A percentile compares a stretch with the other conserved stretches of the same genome.
phyloP scores from a whole-genome alignment of 1,284 basidiomycete species.

The Hemileia vastatrix region DNA sequence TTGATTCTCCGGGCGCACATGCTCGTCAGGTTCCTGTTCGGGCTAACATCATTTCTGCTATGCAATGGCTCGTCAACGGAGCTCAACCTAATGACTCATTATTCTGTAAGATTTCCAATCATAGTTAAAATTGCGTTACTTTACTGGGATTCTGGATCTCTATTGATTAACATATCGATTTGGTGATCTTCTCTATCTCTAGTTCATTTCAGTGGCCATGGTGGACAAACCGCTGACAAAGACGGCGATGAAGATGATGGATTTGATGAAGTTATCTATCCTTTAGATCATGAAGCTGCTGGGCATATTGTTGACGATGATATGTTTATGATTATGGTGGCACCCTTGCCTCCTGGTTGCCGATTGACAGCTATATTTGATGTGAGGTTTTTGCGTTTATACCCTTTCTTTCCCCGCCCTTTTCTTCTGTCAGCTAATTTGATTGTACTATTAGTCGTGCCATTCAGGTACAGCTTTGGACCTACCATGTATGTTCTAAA shows the following conservation, averaged over 20 bases:
- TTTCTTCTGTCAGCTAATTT: neutral
- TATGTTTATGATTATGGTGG: conserved; percentile 42
- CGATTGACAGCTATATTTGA: conserved; percentile 81
- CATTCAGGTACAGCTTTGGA: conserved; percentile 49
- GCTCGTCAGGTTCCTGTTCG: conserved; percentile 60
- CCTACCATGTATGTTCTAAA: conserved; percentile 51
- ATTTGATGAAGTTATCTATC: conserved; percentile 61
- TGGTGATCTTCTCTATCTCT: neutral
- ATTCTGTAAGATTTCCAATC: conserved; percentile 54
- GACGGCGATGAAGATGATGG: conserved; percentile 51
- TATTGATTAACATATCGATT: neutral
- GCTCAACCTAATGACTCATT: conserved; percentile 73
- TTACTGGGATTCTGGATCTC: conserved; percentile 48
- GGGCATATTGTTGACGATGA: conserved; percentile 71
- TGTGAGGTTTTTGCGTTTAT: conserved; percentile 29
- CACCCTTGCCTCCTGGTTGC: conserved; percentile 67
- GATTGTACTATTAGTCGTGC: conserved; percentile 30
- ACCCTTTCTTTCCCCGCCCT: neutral
- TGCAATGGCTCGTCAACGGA: conserved; percentile 77
- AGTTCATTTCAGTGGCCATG: conserved; percentile 54
- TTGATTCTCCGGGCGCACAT: conserved; percentile 58
- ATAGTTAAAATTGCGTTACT: neutral
- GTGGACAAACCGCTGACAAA: conserved; percentile 48
- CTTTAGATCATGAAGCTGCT: conserved; percentile 60
- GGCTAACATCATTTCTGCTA: conserved; percentile 72